Evolutionary conservation across 78 protist species (phyloP).

Genomic region (Corallochytrium limacisporum): DNA sequence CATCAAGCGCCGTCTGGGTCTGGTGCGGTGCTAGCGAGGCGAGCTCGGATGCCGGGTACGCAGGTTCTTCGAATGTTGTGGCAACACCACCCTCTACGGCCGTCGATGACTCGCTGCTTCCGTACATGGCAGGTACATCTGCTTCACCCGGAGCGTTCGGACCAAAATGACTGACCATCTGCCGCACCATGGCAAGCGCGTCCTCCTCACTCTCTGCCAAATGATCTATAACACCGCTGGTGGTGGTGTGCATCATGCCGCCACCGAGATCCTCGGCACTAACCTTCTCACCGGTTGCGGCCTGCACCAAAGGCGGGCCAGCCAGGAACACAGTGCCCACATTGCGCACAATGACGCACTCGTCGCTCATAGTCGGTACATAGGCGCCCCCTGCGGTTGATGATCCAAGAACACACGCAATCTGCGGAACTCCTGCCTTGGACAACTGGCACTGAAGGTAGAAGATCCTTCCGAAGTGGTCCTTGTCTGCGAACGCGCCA

Average conservation of each 20-base stretch:
- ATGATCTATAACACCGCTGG: slow-evolving; percentile 90
- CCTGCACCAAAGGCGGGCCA: slow-evolving; percentile 92
- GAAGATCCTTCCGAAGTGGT: slow-evolving; percentile 92
- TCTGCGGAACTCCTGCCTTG: slow-evolving; percentile 60
- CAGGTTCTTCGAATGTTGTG: slow-evolving; percentile 53
- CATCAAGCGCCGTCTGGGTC: slow-evolving; percentile 46
- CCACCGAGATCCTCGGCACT: slow-evolving; percentile 90
- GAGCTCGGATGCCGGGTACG: slow-evolving; percentile 42
- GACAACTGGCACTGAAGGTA: slow-evolving; percentile 88
- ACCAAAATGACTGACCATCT: slow-evolving; percentile 67
- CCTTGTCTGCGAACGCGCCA: slow-evolving; percentile 85
- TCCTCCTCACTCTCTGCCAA: slow-evolving; percentile 75
- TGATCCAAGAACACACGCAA: slow-evolving; percentile 89
- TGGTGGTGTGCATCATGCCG: slow-evolving; percentile 78
- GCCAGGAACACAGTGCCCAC: slow-evolving; percentile 91
- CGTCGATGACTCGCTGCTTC: too few species aligned
- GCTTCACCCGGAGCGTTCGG: too few species aligned
- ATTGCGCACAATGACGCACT: slow-evolving; percentile 70
- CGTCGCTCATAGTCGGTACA: slow-evolving; percentile 95
- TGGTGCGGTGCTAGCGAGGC: slow-evolving; percentile 55
- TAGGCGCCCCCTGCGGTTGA: slow-evolving; percentile 98
- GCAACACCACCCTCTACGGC: too few species aligned
- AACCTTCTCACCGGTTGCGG: slow-evolving; percentile 87
- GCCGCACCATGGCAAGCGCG: slow-evolving; percentile 67
- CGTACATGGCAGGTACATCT: too few species aligned